These are phyloP conservation scores for Cotoneaster glaucophyllus DNA, from an alignment of 306 rosid genomes.

Conservation along the genomic window DNA sequence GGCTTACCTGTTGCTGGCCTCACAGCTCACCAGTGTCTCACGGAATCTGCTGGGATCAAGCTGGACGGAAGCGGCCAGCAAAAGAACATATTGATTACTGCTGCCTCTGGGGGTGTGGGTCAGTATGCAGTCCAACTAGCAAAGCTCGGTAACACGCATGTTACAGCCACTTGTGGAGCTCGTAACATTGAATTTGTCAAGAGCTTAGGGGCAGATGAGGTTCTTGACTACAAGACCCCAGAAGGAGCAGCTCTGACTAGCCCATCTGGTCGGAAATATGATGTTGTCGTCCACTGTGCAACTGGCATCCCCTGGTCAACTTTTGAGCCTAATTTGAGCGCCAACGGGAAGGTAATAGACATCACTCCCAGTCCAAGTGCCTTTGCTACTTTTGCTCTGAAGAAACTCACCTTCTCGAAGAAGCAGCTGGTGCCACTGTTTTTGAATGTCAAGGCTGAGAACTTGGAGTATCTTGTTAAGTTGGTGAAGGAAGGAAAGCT, in stretches of 20 bases:
- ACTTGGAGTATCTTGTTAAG: conserved; percentile 48
- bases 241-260: conserved; percentile 64
- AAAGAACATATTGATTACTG: conserved; percentile 61
- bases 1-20: conserved; percentile 62
- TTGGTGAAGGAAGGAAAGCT: conserved; percentile 71
- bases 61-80: conserved; percentile 42
- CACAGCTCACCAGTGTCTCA: conserved; percentile 59
- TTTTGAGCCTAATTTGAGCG: conserved; percentile 60
- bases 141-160: conserved; percentile 75
- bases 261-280: conserved; percentile 64
- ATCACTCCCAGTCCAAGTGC: conserved; percentile 35
- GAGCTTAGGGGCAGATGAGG: conserved; percentile 75
- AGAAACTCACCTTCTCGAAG: conserved; percentile 59
- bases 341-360: conserved; percentile 62
- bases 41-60: conserved; percentile 41
- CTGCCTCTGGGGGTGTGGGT: conserved; percentile 90
- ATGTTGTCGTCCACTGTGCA: conserved; percentile 58
- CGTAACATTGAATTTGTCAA: conserved; percentile 61
- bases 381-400: conserved; percentile 32
- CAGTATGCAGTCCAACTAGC: conserved; percentile 78
- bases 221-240: conserved; percentile 68
- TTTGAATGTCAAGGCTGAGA: conserved; percentile 32
- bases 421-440: conserved; percentile 65
- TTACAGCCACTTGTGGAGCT: conserved; percentile 79
- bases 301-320: conserved; percentile 53